A percentile compares a stretch with the other conserved stretches of the same genome.
Conservation (phyloP, 495 filamentous ascomycete genomes). For the Stereocaulon alpinum region DNA sequence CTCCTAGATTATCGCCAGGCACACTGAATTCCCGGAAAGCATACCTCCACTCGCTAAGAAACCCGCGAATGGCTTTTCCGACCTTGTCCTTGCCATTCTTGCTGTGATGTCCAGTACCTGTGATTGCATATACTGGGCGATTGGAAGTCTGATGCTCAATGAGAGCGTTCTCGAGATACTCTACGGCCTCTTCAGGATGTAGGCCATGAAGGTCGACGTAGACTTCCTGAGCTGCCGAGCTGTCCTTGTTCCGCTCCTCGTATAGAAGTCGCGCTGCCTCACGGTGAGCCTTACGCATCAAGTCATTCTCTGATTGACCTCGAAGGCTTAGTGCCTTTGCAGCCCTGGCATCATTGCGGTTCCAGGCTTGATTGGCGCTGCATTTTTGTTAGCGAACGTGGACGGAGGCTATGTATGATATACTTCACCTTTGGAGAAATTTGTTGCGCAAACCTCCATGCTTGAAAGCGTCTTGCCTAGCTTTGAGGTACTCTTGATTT, state of each 20-base stretch:
- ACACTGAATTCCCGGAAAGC: conserved; percentile 94
- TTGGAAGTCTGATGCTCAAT: conserved; percentile 64
- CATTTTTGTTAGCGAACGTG: conserved; percentile 21
- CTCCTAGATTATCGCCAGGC: conserved; percentile 68
- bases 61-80: conserved; percentile 81
- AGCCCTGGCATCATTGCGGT: conserved; percentile 91
- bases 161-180: conserved; percentile 82
- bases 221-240: conserved; percentile 51
- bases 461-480: conserved; percentile 86
- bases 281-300: conserved; percentile 94
- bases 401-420: neutral
- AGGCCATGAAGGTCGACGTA: conserved; percentile 95
- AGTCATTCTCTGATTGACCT: conserved; percentile 90
- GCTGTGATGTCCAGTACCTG: conserved; percentile 92
- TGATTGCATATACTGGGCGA: conserved; percentile 86
- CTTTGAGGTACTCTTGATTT: conserved; percentile 90
- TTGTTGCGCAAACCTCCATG: conserved; percentile 94
- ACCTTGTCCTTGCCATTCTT: conserved; percentile 99
- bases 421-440: conserved; percentile 77
- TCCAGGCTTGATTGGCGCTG: conserved; percentile 99
- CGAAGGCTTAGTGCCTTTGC: conserved; percentile 90
- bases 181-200: conserved; percentile 92
- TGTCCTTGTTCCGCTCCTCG: conserved; percentile 83
- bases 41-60: conserved; percentile 92
- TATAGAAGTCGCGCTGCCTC: conserved; percentile 88